These are phyloP conservation scores for Talaromyces liani DNA, from an alignment of 495 filamentous ascomycete genomes.

Conservation along the genomic window DNA sequence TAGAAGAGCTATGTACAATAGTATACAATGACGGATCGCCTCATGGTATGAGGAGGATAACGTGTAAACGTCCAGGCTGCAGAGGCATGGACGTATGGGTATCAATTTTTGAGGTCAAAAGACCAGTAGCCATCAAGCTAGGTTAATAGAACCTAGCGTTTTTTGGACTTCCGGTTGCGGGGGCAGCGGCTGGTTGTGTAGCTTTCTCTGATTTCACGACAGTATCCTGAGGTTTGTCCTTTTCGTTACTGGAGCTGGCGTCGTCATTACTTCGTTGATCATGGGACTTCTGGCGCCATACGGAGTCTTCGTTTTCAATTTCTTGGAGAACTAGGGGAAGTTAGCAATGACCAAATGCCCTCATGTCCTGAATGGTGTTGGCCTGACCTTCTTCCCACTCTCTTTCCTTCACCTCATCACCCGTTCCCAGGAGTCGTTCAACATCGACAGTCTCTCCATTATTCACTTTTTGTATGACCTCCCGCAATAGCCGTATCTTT, in stretches of 20 bases:
- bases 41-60: background rate
- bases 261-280: slow-evolving; percentile 6
- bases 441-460: slow-evolving; percentile 88
- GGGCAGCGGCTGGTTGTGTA: background rate
- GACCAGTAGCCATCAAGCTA: background rate
- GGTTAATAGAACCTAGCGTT: background rate
- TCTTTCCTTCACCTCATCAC: slow-evolving; percentile 63
- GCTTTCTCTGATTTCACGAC: background rate
- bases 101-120: background rate
- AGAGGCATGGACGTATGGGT: background rate
- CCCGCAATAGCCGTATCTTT: slow-evolving; percentile 66
- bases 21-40: background rate
- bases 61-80: background rate
- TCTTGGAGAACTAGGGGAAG: slow-evolving; percentile 58
- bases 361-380: background rate
- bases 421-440: slow-evolving; percentile 72
- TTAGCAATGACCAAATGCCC: slow-evolving; percentile 3
- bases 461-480: slow-evolving; percentile 77
- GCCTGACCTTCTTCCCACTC: slow-evolving; percentile 79
- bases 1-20: background rate
- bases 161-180: background rate
- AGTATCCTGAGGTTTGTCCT: background rate
- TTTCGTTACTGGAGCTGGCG: background rate
- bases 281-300: slow-evolving; percentile 43
- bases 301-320: slow-evolving; percentile 68